phyloP scores from a whole-genome alignment of 1,284 basidiomycete genomes.

The Papiliotrema flavescens region DNA sequence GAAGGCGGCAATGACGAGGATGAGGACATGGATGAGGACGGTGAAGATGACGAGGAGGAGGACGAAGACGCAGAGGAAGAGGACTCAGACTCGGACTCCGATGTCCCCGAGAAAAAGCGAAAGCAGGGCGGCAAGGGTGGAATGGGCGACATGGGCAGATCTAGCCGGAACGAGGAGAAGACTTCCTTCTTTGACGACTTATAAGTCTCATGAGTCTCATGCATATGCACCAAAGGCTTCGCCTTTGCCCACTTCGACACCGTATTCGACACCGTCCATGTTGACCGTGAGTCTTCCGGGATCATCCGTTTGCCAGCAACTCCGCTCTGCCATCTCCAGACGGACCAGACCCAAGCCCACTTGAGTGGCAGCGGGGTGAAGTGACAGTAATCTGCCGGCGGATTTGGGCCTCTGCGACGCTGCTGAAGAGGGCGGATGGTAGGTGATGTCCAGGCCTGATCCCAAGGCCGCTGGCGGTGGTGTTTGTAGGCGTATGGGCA shows the following conservation, averaged over 20 bases:
- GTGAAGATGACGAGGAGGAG: conserved; percentile 14
- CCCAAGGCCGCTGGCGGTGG: too few species aligned
- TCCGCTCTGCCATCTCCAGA: conserved; percentile 43
- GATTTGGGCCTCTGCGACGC: conserved; percentile 37
- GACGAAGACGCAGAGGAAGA: conserved; percentile 9
- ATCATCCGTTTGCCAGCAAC: conserved; percentile 27
- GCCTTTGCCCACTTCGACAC: conserved; percentile 36
- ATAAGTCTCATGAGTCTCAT: neutral
- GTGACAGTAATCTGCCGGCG: conserved; percentile 41
- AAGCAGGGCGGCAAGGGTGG: conserved; percentile 50
- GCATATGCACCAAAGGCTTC: conserved; percentile 33
- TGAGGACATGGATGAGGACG: conserved; percentile 50
- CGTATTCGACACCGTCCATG: conserved; percentile 25
- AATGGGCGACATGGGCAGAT: conserved; percentile 19
- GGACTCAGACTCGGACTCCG: conserved; percentile 22
- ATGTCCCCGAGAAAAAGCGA: conserved; percentile 52
- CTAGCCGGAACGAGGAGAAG: conserved; percentile 5
- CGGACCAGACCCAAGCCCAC: conserved; percentile 45
- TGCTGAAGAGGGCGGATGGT: conserved; percentile 28
- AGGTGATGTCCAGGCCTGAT: conserved; percentile 40
- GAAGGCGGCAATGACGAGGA: conserved; percentile 54
- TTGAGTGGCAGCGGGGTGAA: conserved; percentile 16
- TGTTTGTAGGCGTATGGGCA: conserved; percentile 64
- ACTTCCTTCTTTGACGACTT: conserved; percentile 16
- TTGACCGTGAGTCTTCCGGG: conserved; percentile 20